Base-by-base conservation (phyloP, 1,284 basidiomycete genomes). In the Cerioporus squamosus region DNA sequence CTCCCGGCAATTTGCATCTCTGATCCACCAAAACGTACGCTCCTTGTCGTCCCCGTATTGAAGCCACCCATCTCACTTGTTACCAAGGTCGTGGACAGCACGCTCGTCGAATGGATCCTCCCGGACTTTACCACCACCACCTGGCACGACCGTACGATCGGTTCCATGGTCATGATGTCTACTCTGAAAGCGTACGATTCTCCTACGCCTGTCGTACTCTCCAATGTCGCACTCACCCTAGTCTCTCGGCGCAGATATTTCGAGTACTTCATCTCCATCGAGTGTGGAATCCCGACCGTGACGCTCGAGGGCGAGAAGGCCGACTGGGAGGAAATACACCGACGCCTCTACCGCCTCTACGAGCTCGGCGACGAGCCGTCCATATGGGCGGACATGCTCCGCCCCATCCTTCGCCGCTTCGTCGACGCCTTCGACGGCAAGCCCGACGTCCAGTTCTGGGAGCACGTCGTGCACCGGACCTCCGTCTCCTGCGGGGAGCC, bases 81-180 rank as follows among this genome's bases (percentile, higher is more conserved):
- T 10, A 20, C 40, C 4, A 20, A 65, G 63, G 55, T 82, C 44
- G 48, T 65, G 0, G 78, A 81, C 57, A 68, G 72, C 1, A 59
- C 62, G 0, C 59, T 83, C 3, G 70, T 69, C 2, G 69, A 74
- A 0, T 81, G 80, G 79, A 74, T 80, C 26, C 68, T 76, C 9
- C 81, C 82, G 0, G 63, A 72, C 31, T 83, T 82, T 64, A 72
- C 77, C 7, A 83, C 81, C 1, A 83, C 81, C 4, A 80, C 78
- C 0, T 8, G 29, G 0, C 72, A 68, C 17, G 82, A 84, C 52
- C 75, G 66, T 3, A 71, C 73, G 8, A 69, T 77, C 5, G 75
- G 69, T 20, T 71, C 78, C 1, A 72, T 81, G n/a, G 62, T 77
- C 36, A 75, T 80, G 76, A 81, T 83, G 79, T 68, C 77, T 2